phyloP scores from a whole-genome alignment of 2,329 filamentous ascomycete genomes.

The Fusarium udum region DNA sequence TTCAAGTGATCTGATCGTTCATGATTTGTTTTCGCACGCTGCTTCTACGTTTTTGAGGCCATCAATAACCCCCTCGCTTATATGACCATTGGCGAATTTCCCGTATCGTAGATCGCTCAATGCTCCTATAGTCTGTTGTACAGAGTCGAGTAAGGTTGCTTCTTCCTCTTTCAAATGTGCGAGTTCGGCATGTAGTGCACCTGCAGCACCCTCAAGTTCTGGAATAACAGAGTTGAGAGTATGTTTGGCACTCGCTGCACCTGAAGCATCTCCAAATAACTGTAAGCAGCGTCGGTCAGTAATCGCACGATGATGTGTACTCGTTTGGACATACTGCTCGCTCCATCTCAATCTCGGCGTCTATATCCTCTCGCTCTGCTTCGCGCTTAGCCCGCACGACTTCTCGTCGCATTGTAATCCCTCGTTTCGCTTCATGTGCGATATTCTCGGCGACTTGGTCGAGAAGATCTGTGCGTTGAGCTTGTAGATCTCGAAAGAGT shows the following conservation, averaged over 20 bases:
- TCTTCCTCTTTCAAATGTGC: conserved; percentile 72
- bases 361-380: conserved; percentile 64
- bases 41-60: conserved; percentile 67
- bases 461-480: conserved; percentile 74
- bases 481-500: conserved; percentile 83
- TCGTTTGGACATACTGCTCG: conserved; percentile 55
- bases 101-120: conserved; percentile 88
- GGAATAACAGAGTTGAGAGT: conserved; percentile 71
- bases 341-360: conserved; percentile 72
- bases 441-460: conserved; percentile 75
- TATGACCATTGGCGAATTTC: conserved; percentile 70
- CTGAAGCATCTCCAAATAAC: conserved; percentile 64
- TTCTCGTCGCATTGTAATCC: conserved; percentile 66
- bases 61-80: conserved; percentile 73
- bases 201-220: conserved; percentile 73
- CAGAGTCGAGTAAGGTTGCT: conserved; percentile 64
- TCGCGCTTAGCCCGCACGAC: conserved; percentile 64
- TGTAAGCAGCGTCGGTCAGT: conserved; percentile 46
- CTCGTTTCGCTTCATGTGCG: conserved; percentile 69
- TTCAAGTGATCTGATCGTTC: conserved; percentile 37
- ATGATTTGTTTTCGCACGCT: conserved; percentile 64
- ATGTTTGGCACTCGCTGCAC: conserved; percentile 63
- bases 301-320: not conserved
- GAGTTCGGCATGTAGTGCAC: conserved; percentile 74
- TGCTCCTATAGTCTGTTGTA: conserved; percentile 73